Evolutionary conservation across 345 rosid genomes (phyloP), one percentile per base, ranked within the genome.

Genomic region (Triadica sebifera): DNA sequence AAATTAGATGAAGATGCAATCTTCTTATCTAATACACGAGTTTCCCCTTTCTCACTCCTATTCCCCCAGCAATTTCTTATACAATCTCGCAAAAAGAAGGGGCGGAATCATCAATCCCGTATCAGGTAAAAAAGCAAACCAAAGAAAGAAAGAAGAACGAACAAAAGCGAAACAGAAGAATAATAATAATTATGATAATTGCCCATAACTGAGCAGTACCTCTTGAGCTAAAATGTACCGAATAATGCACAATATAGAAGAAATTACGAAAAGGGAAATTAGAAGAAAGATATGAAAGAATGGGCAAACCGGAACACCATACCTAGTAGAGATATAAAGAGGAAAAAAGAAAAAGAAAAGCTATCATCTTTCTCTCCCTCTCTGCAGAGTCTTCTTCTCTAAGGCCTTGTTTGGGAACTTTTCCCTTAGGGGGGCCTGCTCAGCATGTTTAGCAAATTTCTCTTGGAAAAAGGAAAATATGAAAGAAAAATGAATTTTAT

Each of bases 21-120:
- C 84, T 75, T 68, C 69, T 73, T 64, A 79, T 53, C 84, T 52
- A 81, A 73, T 73, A 78, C 82, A 75, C 70, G 81, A 81, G 85
- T 70, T 57, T 45, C 65, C 46, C 53, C 24, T 17, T 64, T 41
- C 74, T 63, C 72, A 67, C 62, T 29, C 34, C 34, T 9, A 70
- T 1, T 58, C 25, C 60, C 20, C 58, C 34, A n/a, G 24, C 6
- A 72, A 53, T 74, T 72, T 79, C 77, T 74, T 59, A 75, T 19
- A 75, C 71, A 81, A 81, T 83, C 73, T 70, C 73, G 22, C 39
- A 45, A 37, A 61, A 66, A 73, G 61, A 72, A 68, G 62, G 70
- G 50, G 37, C 25, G 52, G 74, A 79, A 78, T 82, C 81, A 78
- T 74, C 81, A 85, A 63, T 24, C 76, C 79, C 78, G 74, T 66